Base-by-base conservation (phyloP, 768 basidiomycete species). In the Lepiota brunneoincarnata region DNA sequence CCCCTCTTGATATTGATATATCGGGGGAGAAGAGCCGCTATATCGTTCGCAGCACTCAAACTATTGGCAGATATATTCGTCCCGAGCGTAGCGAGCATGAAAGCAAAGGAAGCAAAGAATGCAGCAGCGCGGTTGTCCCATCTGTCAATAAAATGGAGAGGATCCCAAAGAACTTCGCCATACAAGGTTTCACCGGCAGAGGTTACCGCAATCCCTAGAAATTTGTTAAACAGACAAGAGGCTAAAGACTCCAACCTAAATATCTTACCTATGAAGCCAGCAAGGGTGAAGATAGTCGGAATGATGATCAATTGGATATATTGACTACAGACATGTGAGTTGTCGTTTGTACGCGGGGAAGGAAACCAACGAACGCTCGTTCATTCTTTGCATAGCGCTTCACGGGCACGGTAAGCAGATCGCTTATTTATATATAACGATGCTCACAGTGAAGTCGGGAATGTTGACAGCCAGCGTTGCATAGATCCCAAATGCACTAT, bases 111-210 rank as follows among this genome's bases (percentile, higher is more conserved):
- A 5, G 83, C 83, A 63, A 95, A 94, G 75, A 95, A 95, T 6
- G 86, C 84, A 0, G 87, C 90, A 0, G 89, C 85, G 31, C 93
- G 84, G 67, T 90, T 93, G 60, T 89, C 81, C 91, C 91, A 94
- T 31, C 74, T 75, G 65, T 89, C 82, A 61, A 93, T 87, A 58
- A 93, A 80, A 49, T 71, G 71, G 2, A 88, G 75, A 0, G 91
- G 91, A 62, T 93, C 86, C 92, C 92, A 87, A 9, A 79, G 64
- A 5, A 75, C 60, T 51, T 71, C 67, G 10, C 86, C 89, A 61
- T 93, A 93, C 14, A 93, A 76, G 3, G 75, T 70, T 57, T 86
- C 75, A 6, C 87, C 89, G 0, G 90, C 87, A 9, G 83, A 84
- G 1, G 93, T 91, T 17, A 91, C 87, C 4, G 87, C 84, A 56